Conservation (phyloP, 495 filamentous ascomycete species). For the Achaetomiella virescens region DNA sequence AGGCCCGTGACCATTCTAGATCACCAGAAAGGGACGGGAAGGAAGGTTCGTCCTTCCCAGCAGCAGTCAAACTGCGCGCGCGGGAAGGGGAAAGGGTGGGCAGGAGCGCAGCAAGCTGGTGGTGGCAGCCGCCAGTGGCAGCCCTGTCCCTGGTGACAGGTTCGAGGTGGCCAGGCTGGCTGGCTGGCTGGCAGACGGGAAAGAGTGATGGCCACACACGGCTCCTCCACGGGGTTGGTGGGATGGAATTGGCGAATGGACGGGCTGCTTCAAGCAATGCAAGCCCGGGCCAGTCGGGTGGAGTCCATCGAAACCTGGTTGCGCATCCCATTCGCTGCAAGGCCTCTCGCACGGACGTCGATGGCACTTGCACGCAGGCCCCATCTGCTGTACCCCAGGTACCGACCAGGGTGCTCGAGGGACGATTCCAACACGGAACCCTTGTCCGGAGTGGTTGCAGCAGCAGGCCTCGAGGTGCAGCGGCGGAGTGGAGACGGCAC, state of each 20-base stretch:
- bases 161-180: background rate
- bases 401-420: constrained; percentile 9
- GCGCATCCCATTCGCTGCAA: constrained; percentile 19
- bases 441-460: background rate
- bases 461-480: background rate
- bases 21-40: constrained; percentile 9
- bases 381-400: constrained; percentile 23
- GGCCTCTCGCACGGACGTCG: constrained; percentile 20
- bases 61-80: background rate
- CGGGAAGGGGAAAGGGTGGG: no score
- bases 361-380: constrained; percentile 18
- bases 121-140: background rate
- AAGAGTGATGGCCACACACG: constrained; percentile 3
- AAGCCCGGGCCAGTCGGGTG: constrained; percentile 22
- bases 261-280: background rate
- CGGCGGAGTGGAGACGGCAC: constrained; percentile 4
- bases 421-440: background rate
- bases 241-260: constrained; percentile 13
- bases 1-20: background rate
- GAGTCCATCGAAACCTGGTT: constrained; percentile 24
- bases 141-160: background rate
- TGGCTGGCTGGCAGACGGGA: constrained; percentile 1
- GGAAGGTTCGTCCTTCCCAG: constrained; percentile 2
- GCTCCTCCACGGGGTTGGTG: constrained; percentile 5
- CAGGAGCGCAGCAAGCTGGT: background rate